phyloP scores from a whole-genome alignment of 2,329 filamentous ascomycete genomes.

The Alternaria sp. region DNA sequence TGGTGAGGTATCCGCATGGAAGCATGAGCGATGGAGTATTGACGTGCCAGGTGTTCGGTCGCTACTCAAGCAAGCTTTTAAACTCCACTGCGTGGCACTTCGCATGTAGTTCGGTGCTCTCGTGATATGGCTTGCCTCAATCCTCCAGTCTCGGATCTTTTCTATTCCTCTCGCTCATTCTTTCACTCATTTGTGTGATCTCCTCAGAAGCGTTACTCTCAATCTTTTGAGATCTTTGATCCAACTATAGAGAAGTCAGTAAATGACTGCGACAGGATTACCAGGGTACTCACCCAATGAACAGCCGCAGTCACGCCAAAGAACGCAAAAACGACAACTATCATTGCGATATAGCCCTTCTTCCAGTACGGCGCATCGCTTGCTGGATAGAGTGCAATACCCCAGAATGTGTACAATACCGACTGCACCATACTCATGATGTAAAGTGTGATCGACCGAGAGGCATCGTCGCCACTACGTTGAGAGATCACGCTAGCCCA shows the following conservation, averaged over 20 bases:
- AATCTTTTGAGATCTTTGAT: not conserved
- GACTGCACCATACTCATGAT: conserved; percentile 52
- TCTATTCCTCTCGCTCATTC: not conserved
- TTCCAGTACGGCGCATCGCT: conserved; percentile 54
- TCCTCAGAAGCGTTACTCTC: not conserved
- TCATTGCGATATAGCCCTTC: conserved; percentile 48
- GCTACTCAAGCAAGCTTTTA: not conserved
- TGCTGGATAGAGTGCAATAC: conserved; percentile 52
- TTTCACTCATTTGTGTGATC: not conserved
- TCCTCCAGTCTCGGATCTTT: not conserved
- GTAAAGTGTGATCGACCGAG: conserved; percentile 49
- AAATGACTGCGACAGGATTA: not conserved
- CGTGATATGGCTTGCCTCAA: not conserved
- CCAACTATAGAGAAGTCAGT: not conserved
- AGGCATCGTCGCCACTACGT: conserved; percentile 51
- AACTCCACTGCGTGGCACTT: not conserved
- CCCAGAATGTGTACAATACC: conserved; percentile 55
- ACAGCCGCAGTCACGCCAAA: conserved; percentile 30
- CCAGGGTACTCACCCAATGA: conserved; percentile 23
- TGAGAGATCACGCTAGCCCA: conserved; percentile 51
- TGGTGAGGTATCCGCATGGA: not conserved
- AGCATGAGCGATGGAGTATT: not conserved
- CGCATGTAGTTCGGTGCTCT: not conserved
- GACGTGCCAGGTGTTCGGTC: not conserved
- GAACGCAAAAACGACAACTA: conserved; percentile 38